Conservation (phyloP, 495 filamentous ascomycete species). For the Podospora bellae-mahoneyi region DNA sequence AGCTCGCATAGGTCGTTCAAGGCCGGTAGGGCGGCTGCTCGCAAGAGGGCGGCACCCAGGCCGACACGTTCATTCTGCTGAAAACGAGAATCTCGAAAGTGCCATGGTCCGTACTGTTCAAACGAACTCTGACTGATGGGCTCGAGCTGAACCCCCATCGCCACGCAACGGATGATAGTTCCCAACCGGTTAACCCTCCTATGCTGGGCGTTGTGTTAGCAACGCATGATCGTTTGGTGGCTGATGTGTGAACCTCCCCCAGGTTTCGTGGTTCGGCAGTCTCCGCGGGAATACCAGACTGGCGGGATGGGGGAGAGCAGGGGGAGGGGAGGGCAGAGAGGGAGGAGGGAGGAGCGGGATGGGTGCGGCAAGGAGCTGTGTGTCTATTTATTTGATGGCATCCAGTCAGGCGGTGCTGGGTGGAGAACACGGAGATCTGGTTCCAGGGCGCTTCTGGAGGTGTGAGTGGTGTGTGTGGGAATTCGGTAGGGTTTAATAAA, state of each 20-base stretch:
- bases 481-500: conserved; percentile 12
- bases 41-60: conserved; percentile 25
- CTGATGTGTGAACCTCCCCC: neutral
- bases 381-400: conserved; percentile 29
- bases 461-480: neutral
- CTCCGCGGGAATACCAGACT: conserved; percentile 23
- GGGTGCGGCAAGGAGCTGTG: conserved; percentile 22
- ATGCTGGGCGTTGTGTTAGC: conserved; percentile 14
- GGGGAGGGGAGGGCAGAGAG: conserved; percentile 12
- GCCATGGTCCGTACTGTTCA: conserved; percentile 35
- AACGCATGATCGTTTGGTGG: conserved; percentile 19
- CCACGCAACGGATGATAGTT: neutral
- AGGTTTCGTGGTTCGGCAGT: conserved; percentile 16
- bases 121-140: conserved; percentile 26
- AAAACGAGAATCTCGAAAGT: conserved; percentile 22
- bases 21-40: conserved; percentile 20
- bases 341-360: conserved; percentile 17
- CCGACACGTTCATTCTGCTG: conserved; percentile 16
- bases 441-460: conserved; percentile 14
- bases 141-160: conserved; percentile 33
- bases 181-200: neutral
- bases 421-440: conserved; percentile 30
- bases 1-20: conserved; percentile 23
- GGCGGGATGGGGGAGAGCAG: conserved; percentile 16
- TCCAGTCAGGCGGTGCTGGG: conserved; percentile 32